Base-by-base conservation (phyloP, 176 grass and related monocot species). In the Paspalum vaginatum region DNA sequence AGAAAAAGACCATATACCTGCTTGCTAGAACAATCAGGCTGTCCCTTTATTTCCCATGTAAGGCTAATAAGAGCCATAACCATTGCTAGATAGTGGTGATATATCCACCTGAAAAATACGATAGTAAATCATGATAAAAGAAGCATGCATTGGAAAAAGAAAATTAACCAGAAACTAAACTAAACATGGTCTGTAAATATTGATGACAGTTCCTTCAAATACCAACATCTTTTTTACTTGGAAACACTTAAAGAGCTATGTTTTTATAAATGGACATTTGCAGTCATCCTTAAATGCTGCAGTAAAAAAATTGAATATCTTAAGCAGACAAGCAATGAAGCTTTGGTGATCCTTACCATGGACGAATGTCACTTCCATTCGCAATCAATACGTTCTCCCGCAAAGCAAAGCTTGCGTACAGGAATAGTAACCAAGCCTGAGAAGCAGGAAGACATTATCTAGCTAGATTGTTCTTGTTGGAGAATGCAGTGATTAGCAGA, bases 31-130 rank as follows among this genome's bases (percentile, higher is more conserved):
- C 96, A 98, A 86, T 98, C 92, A 76, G 96, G 88, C 39, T 98
- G 86, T 65, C 92, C 88, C 73, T 95, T 95, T 85, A 98, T 88
- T 72, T 95, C 96, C 96, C 96, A 98, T 59, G 96, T 98, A 79
- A 98, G 90, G 72, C 96, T 98, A 62, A 98, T 84, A 86, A 98
- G 90, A 62, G 96, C 92, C 92, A 98, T 98, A 70, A 91, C 24
- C 90, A 98, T 98, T 52, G 96, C 96, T 80, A 91, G 92, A 67
- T 98, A 98, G 74, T 98, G 96, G 82, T 98, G 96, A 52, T 89
- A 98, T 89, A 98, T 98, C 96, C 96, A 98, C 96, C 96, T 97
- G 47, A 81, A 80, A 80, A 83, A 26, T 17, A 85, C 57, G 64
- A 40, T 18, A 77, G 52, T 0, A 0, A 52, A 77, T 76, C 61